Evolutionary conservation across 371 early-diverging fungal species (phyloP), one percentile per base, ranked within the genome.

Genomic region (Mucor lusitanicus): DNA sequence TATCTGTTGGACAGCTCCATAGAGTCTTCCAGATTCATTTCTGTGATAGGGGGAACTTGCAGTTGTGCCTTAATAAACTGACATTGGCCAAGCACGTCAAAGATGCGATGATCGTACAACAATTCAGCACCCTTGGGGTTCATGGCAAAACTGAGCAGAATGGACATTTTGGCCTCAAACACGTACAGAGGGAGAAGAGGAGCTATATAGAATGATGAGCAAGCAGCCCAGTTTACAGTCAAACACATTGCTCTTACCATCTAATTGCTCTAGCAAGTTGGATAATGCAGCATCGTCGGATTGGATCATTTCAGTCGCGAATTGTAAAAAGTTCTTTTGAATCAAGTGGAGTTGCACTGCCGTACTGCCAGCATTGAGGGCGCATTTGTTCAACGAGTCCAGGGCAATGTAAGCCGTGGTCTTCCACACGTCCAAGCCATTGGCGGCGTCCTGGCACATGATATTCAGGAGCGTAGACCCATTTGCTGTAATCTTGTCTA

Each of bases 331-430:
- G 80, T 92, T 94, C 62, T 88, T 80, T 65, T 82, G 81, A 6
- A 87, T 80, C 59, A 97, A 53, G 61, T 87, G 89, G 15, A 75
- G 65, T 23, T 95, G 74, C 0, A 95, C 83, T 17, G 77, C 72
- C 66, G 86, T 84, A 19, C 76, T 77, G 17, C 77, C 72, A 58
- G 85, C 87, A 23, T 64, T 77, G 55, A 73, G 74, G 13, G 85
- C 82, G 61, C 88, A 74, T 23, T 77, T 73, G n/a, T 87, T 84
- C 8, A 97, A 79, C 0, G 88, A 86, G 63, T 93, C 90, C 44
- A 98, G 73, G 0, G 91, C 79, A 6, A 91, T 85, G 55, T 91
- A 94, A 0, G 98, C 94, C 0, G 94, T 90, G 3, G 94, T 91
- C 67, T 93, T 91, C 91, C 95, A 94, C 8, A 93, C 88, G 48